Conservation (phyloP, 1,284 basidiomycete species). For the Sanghuangporus weigelae region DNA sequence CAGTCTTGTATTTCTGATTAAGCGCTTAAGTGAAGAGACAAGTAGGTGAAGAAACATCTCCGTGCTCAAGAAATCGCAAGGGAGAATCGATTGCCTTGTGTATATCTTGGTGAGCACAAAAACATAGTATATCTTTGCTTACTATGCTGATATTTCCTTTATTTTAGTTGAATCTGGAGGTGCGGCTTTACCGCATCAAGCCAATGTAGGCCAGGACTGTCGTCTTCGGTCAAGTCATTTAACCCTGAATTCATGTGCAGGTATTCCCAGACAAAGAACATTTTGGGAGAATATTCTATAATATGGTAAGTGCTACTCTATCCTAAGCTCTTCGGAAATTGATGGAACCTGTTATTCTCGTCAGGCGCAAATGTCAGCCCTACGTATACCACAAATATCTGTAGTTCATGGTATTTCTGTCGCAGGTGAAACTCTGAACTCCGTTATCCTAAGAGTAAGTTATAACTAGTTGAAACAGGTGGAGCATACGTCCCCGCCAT, state of each 20-base stretch:
- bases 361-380: conserved; percentile 85
- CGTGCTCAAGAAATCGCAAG: conserved; percentile 90
- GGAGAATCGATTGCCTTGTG: conserved; percentile 86
- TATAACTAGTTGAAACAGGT: conserved; percentile 43
- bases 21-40: conserved; percentile 7
- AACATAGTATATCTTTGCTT: neutral
- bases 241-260: conserved; percentile 22
- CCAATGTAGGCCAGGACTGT: conserved; percentile 53
- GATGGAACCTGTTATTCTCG: neutral
- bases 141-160: neutral
- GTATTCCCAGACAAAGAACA: conserved; percentile 88
- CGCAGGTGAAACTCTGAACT: conserved; percentile 45
- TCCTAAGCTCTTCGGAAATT: conserved; percentile 5
- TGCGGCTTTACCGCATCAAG: conserved; percentile 89
- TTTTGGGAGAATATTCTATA: conserved; percentile 95
- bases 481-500: conserved; percentile 95
- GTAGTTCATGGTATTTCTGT: conserved; percentile 94
- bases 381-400: conserved; percentile 88
- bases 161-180: conserved; percentile 85
- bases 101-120: conserved; percentile 72
- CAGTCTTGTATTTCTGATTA: neutral
- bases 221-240: neutral
- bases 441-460: conserved; percentile 12
- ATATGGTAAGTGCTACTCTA: conserved; percentile 61
- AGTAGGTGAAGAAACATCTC: conserved; percentile 89